Percentiles rank a stretch among this genome's conserved stretches.
These are phyloP conservation scores for Raffaelea ambrosiae DNA, from an alignment of 2,329 filamentous ascomycete genomes.

Conservation along the genomic window DNA sequence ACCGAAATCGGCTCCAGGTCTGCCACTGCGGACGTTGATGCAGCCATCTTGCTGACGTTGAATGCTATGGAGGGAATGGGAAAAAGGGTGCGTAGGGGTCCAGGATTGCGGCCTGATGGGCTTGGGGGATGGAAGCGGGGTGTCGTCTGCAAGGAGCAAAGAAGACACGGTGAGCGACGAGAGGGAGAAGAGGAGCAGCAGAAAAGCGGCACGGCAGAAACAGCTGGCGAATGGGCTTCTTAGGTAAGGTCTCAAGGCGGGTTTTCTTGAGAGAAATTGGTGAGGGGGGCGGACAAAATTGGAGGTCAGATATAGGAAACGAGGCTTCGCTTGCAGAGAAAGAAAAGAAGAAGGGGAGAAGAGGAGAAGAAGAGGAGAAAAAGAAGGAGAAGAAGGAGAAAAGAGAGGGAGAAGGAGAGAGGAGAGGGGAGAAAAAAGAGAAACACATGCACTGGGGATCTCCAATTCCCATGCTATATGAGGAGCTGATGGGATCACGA, in stretches of 20 bases:
- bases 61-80: background rate
- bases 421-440: slow-evolving; percentile 6
- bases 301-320: too few species aligned
- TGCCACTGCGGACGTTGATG: slow-evolving; percentile 49
- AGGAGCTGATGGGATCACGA: background rate
- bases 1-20: slow-evolving; percentile 50
- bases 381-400: background rate
- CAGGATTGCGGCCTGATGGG: background rate
- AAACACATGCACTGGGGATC: background rate
- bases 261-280: too few species aligned
- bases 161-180: background rate
- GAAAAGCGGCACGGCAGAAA: slow-evolving; percentile 2
- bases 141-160: too few species aligned
- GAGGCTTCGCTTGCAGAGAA: too few species aligned
- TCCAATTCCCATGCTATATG: too few species aligned
- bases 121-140: background rate
- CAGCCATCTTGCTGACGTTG: slow-evolving; percentile 41
- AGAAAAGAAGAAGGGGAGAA: background rate
- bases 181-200: slow-evolving; percentile 5
- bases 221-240: too few species aligned
- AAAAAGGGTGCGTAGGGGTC: background rate
- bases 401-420: slow-evolving; percentile 5
- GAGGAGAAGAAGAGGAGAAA: background rate
- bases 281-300: too few species aligned
- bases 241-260: too few species aligned